Percentiles rank a stretch among this genome's conserved stretches.
Conservation (phyloP, 768 basidiomycete species). For the Kwoniella shandongensis region DNA sequence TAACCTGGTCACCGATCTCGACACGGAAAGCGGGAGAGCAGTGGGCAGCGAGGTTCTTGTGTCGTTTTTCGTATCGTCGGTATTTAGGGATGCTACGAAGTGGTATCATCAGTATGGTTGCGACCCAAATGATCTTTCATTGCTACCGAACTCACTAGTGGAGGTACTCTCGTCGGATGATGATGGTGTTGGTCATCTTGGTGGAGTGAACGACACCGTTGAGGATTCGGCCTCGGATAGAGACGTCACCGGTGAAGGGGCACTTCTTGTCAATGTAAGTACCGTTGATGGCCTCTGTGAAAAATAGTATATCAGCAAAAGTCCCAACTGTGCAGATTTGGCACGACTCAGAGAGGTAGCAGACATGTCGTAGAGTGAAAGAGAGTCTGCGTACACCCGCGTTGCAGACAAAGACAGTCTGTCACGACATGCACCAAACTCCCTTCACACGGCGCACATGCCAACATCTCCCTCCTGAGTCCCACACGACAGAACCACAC, state of each 20-base stretch:
- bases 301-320: neutral
- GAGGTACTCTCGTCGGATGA: conserved; percentile 71
- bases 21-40: conserved; percentile 99
- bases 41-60: conserved; percentile 97
- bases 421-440: neutral
- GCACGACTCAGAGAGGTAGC: too few relatives aligned
- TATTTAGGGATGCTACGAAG: conserved; percentile 99
- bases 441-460: neutral
- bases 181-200: conserved; percentile 98
- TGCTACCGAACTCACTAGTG: conserved; percentile 37
- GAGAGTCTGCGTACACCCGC: neutral
- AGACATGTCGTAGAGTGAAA: neutral
- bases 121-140: too few relatives aligned
- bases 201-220: conserved; percentile 97
- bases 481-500: conserved; percentile 11
- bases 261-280: conserved; percentile 99
- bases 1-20: conserved; percentile 88
- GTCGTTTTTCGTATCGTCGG: conserved; percentile 86
- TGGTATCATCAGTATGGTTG: too few relatives aligned
- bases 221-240: conserved; percentile 97
- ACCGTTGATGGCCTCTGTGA: conserved; percentile 81
- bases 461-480: neutral
- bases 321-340: neutral
- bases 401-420: neutral
- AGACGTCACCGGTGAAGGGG: conserved; percentile 94